These are phyloP conservation scores for Viridothelium virens DNA, from an alignment of 495 filamentous ascomycete species.

Conservation along the genomic window DNA sequence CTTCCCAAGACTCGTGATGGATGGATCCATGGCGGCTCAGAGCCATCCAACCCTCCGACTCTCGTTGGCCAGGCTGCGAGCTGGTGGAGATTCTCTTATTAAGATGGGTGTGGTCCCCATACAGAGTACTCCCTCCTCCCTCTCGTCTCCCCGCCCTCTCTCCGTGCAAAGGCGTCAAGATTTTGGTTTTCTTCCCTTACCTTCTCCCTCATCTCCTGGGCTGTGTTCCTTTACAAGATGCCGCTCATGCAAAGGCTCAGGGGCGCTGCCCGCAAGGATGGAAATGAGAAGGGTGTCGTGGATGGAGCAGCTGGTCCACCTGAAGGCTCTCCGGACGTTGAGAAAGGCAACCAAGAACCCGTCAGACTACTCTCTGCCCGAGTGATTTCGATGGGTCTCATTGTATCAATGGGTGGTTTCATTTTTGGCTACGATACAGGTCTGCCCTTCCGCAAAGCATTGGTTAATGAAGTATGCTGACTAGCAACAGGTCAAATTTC, in stretches of 20 bases:
- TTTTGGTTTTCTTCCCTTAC: no score
- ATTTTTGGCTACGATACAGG: slow-evolving; percentile 32
- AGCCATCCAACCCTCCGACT: background rate
- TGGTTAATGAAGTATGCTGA: slow-evolving; percentile 13
- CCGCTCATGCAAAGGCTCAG: background rate
- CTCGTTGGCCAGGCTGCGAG: background rate
- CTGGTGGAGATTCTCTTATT: slow-evolving; percentile 1
- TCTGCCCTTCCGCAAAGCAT: background rate
- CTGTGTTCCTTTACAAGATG: background rate
- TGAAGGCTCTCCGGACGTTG: background rate
- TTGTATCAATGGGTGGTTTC: slow-evolving; percentile 31
- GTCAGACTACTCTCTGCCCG: slow-evolving; percentile 15
- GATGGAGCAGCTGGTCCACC: background rate
- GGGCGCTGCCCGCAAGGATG: background rate
- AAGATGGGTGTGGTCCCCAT: background rate
- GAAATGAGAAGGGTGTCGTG: background rate
- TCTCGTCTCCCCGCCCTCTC: background rate
- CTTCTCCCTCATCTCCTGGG: background rate
- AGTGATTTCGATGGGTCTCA: slow-evolving; percentile 28
- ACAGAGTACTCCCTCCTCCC: background rate
- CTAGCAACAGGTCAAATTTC: slow-evolving; percentile 29
- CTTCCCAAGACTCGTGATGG: background rate
- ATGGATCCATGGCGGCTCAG: background rate
- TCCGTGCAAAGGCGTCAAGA: background rate
- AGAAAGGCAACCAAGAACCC: slow-evolving; percentile 9